Evolutionary conservation across 129 eudicot species (phyloP).

Genomic region (carrot (Daucus carota)): DH1_v3.0 NC_030389.2:37182501-37183000

Average conservation of each 20-base stretch:
- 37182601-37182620: too few species aligned
- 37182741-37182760: not conserved
- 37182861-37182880: slow-evolving; percentile 52
- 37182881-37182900: slow-evolving; percentile 82
- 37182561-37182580: too few species aligned
- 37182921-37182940: slow-evolving; percentile 75
- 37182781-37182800: slow-evolving; percentile 23
- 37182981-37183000: too few species aligned
- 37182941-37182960: too few species aligned
- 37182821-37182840: too few species aligned
- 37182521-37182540: not conserved
- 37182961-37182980: too few species aligned
- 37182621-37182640: too few species aligned
- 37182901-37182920: slow-evolving; percentile 56
- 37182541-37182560: not conserved
- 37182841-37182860: slow-evolving; percentile 87
- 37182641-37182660: too few species aligned
- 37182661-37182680: not conserved
- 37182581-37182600: too few species aligned
- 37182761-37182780: not conserved
- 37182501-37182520: not conserved
- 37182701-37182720: not conserved
- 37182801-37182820: too few species aligned
- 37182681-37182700: not conserved
- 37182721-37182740: not conserved